phyloP scores from a whole-genome alignment of 805 yeast genomes.

The Candida dendrica region DNA sequence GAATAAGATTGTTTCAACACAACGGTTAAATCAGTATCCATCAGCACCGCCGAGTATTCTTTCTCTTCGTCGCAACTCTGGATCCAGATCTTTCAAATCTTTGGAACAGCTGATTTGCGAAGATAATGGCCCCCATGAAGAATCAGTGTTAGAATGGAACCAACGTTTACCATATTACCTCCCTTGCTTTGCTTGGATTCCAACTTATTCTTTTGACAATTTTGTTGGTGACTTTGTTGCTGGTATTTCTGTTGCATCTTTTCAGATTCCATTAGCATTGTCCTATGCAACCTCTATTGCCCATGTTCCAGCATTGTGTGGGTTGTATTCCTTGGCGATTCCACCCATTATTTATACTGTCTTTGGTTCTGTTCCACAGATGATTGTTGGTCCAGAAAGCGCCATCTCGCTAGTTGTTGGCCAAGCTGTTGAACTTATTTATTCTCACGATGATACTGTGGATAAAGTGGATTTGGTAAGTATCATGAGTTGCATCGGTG shows the following conservation, averaged over 20 bases:
- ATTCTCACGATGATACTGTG: constrained; percentile 34
- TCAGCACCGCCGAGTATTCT: background rate
- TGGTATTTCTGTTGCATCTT: constrained; percentile 82
- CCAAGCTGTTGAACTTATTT: constrained; percentile 57
- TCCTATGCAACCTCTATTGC: constrained; percentile 77
- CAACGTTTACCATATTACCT: constrained; percentile 50
- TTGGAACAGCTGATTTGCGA: background rate
- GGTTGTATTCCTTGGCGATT: constrained; percentile 66
- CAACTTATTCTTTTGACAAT: constrained; percentile 32
- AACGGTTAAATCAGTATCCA: background rate
- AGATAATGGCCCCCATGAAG: background rate
- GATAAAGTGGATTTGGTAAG: constrained; percentile 53
- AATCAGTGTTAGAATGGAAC: constrained; percentile 4
- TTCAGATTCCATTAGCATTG: constrained; percentile 78
- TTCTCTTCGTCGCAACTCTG: background rate
- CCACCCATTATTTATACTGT: constrained; percentile 75
- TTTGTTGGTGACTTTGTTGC: constrained; percentile 65
- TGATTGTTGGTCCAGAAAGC: constrained; percentile 91
- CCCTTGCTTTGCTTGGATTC: constrained; percentile 66
- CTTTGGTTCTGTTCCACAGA: constrained; percentile 79
- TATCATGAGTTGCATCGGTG: constrained; percentile 67
- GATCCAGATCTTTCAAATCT: background rate
- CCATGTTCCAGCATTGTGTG: constrained; percentile 74
- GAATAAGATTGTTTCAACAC: background rate
- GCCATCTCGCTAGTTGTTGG: constrained; percentile 81